Evolutionary conservation across 164 flowering plant species (phyloP).

Genomic region (Litsea cubeba): DNA sequence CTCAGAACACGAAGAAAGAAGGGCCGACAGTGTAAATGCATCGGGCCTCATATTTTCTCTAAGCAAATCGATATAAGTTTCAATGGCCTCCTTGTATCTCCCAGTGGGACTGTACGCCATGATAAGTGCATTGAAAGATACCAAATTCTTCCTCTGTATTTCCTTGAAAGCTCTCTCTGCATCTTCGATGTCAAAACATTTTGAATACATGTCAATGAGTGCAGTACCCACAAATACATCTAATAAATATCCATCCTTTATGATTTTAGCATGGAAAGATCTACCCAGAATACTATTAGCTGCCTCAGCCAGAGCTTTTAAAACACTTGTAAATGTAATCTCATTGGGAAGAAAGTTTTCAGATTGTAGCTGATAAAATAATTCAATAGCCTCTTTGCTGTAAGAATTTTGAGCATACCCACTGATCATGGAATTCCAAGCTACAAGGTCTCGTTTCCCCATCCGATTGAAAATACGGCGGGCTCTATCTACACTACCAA

Average conservation of each 20-base stretch:
- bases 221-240: constrained; percentile 15
- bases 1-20: constrained; percentile 12
- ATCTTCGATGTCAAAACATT: constrained; percentile 2
- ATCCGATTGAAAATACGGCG: constrained; percentile 5
- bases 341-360: constrained; percentile 9
- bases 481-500: constrained; percentile 3
- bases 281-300: constrained; percentile 1
- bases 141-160: constrained; percentile 9
- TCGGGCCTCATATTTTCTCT: constrained; percentile 8
- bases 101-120: constrained; percentile 3
- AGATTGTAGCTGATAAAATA: neutral
- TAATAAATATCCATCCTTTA: constrained; percentile 4
- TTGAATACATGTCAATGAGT: constrained; percentile 11
- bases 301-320: constrained; percentile 6
- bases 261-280: constrained; percentile 6
- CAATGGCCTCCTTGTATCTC: constrained; percentile 5
- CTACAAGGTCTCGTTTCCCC: constrained; percentile 7
- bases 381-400: constrained; percentile 4
- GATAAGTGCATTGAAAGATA: constrained; percentile 10
- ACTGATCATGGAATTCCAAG: constrained; percentile 13
- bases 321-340: constrained; percentile 8
- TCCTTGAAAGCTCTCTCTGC: constrained; percentile 6
- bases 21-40: constrained; percentile 3
- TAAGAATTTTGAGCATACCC: constrained; percentile 10
- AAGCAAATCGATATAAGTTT: neutral